phyloP scores from a whole-genome alignment of 257 asterid species.

The Nicotiana sylvestris region DNA sequence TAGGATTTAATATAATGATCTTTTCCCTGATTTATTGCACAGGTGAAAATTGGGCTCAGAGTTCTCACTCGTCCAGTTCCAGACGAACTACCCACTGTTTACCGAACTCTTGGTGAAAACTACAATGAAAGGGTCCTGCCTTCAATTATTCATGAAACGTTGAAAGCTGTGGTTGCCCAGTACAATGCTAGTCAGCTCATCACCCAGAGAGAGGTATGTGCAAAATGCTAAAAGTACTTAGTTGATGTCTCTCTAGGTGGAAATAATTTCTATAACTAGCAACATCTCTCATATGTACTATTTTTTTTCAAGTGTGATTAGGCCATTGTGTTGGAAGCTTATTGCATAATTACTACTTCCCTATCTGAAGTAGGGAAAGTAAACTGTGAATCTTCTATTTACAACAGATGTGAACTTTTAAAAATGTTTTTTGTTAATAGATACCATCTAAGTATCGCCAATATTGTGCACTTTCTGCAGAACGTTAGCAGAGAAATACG shows the following conservation, averaged over 20 bases:
- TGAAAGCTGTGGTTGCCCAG: constrained; percentile 90
- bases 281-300: neutral
- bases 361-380: neutral
- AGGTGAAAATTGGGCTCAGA: constrained; percentile 92
- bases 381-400: neutral
- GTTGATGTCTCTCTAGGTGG: neutral
- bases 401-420: too few relatives aligned
- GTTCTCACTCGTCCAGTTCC: constrained; percentile 87
- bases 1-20: neutral
- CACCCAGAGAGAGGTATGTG: constrained; percentile 87
- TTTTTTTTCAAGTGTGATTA: neutral
- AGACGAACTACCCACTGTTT: constrained; percentile 78
- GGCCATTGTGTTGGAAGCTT: neutral
- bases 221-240: neutral
- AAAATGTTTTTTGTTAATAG: too few relatives aligned
- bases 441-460: neutral
- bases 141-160: constrained; percentile 83
- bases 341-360: neutral
- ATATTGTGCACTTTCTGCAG: constrained; percentile 28
- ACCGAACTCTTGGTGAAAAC: constrained; percentile 80
- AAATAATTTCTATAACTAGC: neutral
- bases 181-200: constrained; percentile 93
- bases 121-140: constrained; percentile 86
- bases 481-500: constrained; percentile 83
- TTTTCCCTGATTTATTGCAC: constrained; percentile 15